phyloP scores from a whole-genome alignment of 1,284 basidiomycete species.

The Anthracocystis setariae region DNA sequence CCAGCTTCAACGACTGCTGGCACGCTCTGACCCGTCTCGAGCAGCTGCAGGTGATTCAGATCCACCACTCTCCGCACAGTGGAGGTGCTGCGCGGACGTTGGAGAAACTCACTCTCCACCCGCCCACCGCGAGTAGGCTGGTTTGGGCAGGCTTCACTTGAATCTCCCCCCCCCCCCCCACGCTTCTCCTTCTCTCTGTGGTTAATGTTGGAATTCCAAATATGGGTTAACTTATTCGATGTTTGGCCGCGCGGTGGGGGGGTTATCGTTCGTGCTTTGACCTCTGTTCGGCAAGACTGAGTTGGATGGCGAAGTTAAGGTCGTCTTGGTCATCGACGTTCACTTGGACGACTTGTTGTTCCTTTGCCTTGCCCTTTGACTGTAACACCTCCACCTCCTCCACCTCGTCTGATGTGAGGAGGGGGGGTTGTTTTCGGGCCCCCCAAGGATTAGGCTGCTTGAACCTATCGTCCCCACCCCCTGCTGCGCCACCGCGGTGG shows the following conservation, averaged over 20 bases:
- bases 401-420: no score
- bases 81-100: background rate
- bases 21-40: background rate
- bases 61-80: no score
- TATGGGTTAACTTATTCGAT: no score
- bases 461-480: no score
- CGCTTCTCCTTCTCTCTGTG: no score
- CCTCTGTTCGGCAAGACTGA: constrained; percentile 59
- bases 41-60: background rate
- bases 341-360: background rate
- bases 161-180: no score
- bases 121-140: background rate
- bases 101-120: constrained; percentile 15
- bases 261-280: constrained; percentile 14
- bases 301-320: constrained; percentile 55
- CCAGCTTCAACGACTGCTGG: constrained; percentile 22
- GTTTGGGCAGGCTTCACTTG: constrained; percentile 21
- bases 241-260: background rate
- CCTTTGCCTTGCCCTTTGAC: no score
- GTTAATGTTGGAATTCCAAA: no score
- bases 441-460: no score
- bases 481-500: no score
- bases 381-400: no score
- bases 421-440: no score
- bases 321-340: constrained; percentile 50